phyloP scores from a whole-genome alignment of 2,329 filamentous ascomycete genomes.

The Didymella glomerata region DNA sequence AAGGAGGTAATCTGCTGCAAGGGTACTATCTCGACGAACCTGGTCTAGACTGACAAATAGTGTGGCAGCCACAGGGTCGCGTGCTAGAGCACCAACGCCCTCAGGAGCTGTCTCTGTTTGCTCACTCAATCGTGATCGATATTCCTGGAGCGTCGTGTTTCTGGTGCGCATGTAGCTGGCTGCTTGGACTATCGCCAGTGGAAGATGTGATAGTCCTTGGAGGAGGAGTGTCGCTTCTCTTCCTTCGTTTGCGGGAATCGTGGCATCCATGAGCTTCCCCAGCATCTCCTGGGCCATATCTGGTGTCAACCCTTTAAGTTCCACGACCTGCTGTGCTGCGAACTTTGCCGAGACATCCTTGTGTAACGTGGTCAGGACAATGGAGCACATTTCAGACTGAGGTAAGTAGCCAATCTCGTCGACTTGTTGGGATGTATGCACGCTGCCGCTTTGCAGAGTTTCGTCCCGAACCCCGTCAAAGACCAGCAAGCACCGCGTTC shows the following conservation, averaged over 20 bases:
- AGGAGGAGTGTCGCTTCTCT: background rate
- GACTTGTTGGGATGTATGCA: background rate
- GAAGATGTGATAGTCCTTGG: background rate
- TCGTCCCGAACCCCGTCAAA: background rate
- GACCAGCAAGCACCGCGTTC: background rate
- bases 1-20: background rate
- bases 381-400: background rate
- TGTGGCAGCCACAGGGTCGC: background rate
- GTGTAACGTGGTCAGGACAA: background rate
- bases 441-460: background rate
- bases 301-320: background rate
- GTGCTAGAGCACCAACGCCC: background rate
- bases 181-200: background rate
- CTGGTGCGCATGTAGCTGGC: background rate
- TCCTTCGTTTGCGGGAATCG: background rate
- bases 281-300: background rate
- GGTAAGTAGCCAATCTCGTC: background rate
- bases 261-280: background rate
- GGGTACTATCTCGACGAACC: background rate
- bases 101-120: background rate
- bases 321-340: background rate
- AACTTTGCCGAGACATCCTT: background rate
- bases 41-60: background rate
- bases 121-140: background rate
- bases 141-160: background rate